phyloP scores from a whole-genome alignment of 129 eudicot genomes.

The Smallanthus sonchifolius region DNA sequence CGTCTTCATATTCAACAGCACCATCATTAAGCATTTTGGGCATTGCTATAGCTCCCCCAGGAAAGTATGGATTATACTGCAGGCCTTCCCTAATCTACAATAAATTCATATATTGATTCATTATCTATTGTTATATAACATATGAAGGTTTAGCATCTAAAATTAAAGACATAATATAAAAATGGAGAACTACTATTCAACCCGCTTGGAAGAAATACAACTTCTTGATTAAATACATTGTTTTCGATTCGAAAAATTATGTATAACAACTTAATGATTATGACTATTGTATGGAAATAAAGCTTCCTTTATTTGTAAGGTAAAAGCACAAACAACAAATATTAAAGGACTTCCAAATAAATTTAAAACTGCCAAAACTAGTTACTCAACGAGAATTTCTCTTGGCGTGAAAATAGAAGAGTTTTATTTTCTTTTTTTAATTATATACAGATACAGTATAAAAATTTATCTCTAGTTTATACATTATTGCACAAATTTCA shows the following conservation, averaged over 20 bases:
- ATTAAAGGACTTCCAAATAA: slow-evolving; percentile 3
- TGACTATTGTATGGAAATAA: not conserved
- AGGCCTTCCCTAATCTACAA: slow-evolving; percentile 86
- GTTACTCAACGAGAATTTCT: not conserved
- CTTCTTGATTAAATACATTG: not conserved
- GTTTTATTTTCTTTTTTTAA: not conserved
- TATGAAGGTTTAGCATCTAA: not conserved
- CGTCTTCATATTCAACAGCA: slow-evolving; percentile 97
- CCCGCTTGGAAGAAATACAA: slow-evolving; percentile 1
- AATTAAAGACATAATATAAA: not conserved
- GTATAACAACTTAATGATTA: not conserved
- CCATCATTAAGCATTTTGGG: slow-evolving; percentile 97
- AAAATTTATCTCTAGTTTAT: not conserved
- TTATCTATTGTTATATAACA: not conserved
- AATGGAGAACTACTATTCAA: not conserved
- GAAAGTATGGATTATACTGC: slow-evolving; percentile 95
- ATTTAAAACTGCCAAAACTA: not conserved
- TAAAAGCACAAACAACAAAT: not conserved
- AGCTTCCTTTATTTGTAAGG: not conserved
- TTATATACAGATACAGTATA: not conserved
- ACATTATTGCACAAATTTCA: not conserved
- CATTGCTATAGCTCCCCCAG: slow-evolving; percentile 99
- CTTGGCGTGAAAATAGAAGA: not conserved
- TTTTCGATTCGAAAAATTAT: not conserved
- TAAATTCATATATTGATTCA: slow-evolving; percentile 1